Conservation (phyloP, 495 filamentous ascomycete species). For the Lophiostoma macrostomum region DNA sequence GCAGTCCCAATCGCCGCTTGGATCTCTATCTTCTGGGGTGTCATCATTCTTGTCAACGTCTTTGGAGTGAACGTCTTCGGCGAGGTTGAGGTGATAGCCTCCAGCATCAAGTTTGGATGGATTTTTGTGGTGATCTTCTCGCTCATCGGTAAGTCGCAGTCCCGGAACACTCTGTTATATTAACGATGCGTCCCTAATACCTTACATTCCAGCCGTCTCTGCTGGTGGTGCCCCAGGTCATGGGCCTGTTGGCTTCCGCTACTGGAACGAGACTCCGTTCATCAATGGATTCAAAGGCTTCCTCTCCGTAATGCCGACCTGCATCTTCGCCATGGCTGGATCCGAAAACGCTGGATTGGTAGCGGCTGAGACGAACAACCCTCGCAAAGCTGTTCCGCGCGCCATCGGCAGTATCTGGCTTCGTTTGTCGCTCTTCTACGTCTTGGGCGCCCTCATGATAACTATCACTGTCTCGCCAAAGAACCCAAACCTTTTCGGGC, state of each 20-base stretch:
- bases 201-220: slow-evolving; percentile 16
- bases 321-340: slow-evolving; percentile 35
- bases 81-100: slow-evolving; percentile 32
- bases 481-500: slow-evolving; percentile 31
- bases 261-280: slow-evolving; percentile 31
- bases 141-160: slow-evolving; percentile 24
- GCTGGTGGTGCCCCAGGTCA: slow-evolving; percentile 28
- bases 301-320: slow-evolving; percentile 31
- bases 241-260: slow-evolving; percentile 32
- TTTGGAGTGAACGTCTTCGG: slow-evolving; percentile 30
- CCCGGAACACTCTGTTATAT: not conserved
- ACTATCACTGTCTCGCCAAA: slow-evolving; percentile 31
- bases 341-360: slow-evolving; percentile 32
- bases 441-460: slow-evolving; percentile 32
- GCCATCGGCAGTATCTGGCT: slow-evolving; percentile 35
- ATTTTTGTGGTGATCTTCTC: slow-evolving; percentile 36
- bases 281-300: slow-evolving; percentile 36
- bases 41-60: slow-evolving; percentile 30
- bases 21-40: slow-evolving; percentile 32
- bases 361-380: slow-evolving; percentile 32
- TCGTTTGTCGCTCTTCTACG: slow-evolving; percentile 33
- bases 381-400: slow-evolving; percentile 28
- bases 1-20: slow-evolving; percentile 29
- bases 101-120: slow-evolving; percentile 35
- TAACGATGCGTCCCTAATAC: not conserved